Evolutionary conservation across 495 filamentous ascomycete species (phyloP).

Genomic region (Saxispiralis lemnorum): DNA sequence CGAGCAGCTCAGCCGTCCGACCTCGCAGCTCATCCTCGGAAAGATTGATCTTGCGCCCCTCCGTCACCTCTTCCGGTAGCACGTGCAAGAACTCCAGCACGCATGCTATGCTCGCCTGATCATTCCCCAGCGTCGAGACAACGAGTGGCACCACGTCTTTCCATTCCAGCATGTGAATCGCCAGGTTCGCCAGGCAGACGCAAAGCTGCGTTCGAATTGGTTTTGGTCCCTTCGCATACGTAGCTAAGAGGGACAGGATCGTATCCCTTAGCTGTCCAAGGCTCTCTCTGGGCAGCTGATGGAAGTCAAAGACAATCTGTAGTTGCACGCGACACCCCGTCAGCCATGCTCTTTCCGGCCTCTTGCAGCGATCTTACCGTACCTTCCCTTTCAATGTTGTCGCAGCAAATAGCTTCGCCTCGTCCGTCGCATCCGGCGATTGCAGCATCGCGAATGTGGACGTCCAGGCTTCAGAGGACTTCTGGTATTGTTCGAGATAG

Average conservation of each 20-base stretch:
- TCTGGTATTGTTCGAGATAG: slow-evolving; percentile 90
- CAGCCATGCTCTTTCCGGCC: not conserved
- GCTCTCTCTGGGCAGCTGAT: slow-evolving; percentile 64
- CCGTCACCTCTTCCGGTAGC: slow-evolving; percentile 94
- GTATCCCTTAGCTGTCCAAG: slow-evolving; percentile 64
- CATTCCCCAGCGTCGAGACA: slow-evolving; percentile 58
- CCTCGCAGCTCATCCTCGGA: slow-evolving; percentile 78
- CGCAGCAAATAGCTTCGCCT: slow-evolving; percentile 86
- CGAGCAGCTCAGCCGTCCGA: slow-evolving; percentile 72
- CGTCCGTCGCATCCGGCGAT: slow-evolving; percentile 48
- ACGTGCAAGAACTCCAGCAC: slow-evolving; percentile 91
- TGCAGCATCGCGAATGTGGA: slow-evolving; percentile 72
- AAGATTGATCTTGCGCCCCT: slow-evolving; percentile 96
- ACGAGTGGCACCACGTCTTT: slow-evolving; percentile 78
- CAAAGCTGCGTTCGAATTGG: slow-evolving; percentile 88
- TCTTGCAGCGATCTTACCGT: slow-evolving; percentile 17
- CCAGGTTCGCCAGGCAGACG: slow-evolving; percentile 81
- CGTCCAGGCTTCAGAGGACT: slow-evolving; percentile 89
- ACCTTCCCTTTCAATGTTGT: slow-evolving; percentile 98
- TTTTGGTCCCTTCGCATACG: slow-evolving; percentile 64
- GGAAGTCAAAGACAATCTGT: slow-evolving; percentile 67
- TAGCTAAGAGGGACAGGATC: slow-evolving; percentile 56
- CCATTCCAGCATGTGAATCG: slow-evolving; percentile 91
- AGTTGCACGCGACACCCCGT: not conserved
- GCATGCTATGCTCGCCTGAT: slow-evolving; percentile 57